Evolutionary conservation across 2,329 filamentous ascomycete genomes (phyloP).

Genomic region (Phialophora macrospora): DNA sequence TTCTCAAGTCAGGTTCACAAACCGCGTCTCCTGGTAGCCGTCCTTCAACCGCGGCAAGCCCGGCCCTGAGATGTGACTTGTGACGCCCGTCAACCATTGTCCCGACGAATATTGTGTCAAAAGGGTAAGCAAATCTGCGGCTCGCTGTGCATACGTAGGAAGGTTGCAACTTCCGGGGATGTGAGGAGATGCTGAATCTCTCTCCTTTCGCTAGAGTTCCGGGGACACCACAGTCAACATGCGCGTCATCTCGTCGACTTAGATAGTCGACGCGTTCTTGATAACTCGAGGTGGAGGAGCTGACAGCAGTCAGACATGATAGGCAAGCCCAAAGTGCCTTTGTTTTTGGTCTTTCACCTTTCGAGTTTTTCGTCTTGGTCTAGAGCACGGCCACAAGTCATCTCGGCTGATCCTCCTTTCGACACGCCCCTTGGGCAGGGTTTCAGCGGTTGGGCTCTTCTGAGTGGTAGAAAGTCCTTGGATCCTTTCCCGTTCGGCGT

Average conservation of each 20-base stretch:
- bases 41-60: not conserved
- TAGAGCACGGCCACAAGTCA: constrained; percentile 12
- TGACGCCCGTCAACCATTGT: not conserved
- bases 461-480: constrained; percentile 2
- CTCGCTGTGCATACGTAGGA: not conserved
- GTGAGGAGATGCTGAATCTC: not conserved
- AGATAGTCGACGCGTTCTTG: not conserved
- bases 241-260: not conserved
- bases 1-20: not conserved
- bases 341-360: not conserved
- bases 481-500: constrained; percentile 22
- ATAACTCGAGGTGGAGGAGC: not conserved
- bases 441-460: not conserved
- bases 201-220: not conserved
- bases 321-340: not conserved
- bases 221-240: not conserved
- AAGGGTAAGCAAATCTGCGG: not conserved
- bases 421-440: constrained; percentile 19
- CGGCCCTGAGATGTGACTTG: not conserved
- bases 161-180: not conserved
- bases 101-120: not conserved
- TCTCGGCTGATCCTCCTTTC: constrained; percentile 23
- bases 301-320: not conserved
- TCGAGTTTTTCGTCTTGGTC: not conserved
- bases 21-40: not conserved